Evolutionary conservation across 257 asterid species (phyloP), one percentile per base, ranked within the genome.

Genomic region (Fraxinus cuspidata): DNA sequence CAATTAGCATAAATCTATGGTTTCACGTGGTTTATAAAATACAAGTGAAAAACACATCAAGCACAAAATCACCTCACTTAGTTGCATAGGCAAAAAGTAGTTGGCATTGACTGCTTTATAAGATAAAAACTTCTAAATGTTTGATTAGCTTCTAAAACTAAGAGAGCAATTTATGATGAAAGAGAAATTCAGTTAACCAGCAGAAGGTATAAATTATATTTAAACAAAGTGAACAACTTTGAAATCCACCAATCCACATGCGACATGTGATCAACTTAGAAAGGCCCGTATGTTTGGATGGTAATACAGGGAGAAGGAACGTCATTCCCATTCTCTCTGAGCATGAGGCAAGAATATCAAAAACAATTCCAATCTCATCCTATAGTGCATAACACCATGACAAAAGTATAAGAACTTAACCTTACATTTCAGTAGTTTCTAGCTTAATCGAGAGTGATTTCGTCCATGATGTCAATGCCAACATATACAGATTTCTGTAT

Each of bases 381-480:
- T 9, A 60, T 3, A 23, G 68, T 25, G 16, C 13, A 60, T 2
- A 60, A 60, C 34, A 60, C 18, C 68, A 60, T 9, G 68, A 21
- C 18, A 60, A 60, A 60, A 60, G 25, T 60, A 60, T 9, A 21
- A 58, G 9, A 56, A 7, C 65, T 19, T 70, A 37, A 37, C 74
- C n/a, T 23, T 19, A 42, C 29, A 40, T 56, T 56, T 7, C 27
- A 56, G 21, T n/a, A 8, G 25, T 56, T 11, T 28, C 71, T 47
- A 74, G 40, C n/a, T 1, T 11, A 77, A 68, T 19, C 75, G 40
- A 47, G 66, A 58, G 64, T 63, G 21, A 38, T 25, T 51, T 53
- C 47, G 35, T 63, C 38, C 75, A 35, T 56, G 69, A 77, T 60
- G 74, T 74, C 66, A 73, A 63, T 47, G 71, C 69, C 16, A 76